phyloP scores from a whole-genome alignment of 2,329 filamentous ascomycete genomes.

The Grosmannia serpens region DNA sequence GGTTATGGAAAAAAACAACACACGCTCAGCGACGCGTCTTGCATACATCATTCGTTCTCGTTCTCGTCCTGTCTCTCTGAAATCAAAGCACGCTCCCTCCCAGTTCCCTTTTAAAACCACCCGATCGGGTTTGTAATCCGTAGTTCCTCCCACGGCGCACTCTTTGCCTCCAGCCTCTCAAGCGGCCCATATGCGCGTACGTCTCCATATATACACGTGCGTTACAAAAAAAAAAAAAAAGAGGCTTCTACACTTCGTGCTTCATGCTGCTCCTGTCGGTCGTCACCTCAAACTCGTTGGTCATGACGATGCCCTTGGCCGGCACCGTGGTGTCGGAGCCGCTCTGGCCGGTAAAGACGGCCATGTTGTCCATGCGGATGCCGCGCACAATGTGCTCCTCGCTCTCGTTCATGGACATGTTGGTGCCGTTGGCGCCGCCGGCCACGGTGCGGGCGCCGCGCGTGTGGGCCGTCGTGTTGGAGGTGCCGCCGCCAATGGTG shows the following conservation, averaged over 20 bases:
- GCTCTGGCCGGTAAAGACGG: conserved; percentile 12
- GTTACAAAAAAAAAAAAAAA: neutral
- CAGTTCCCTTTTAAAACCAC: no score
- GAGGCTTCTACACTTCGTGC: conserved; percentile 31
- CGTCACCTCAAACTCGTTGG: conserved; percentile 26
- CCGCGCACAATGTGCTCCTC: conserved; percentile 31
- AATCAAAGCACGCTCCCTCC: no score
- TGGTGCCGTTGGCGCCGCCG: conserved; percentile 20
- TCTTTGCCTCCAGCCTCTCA: no score
- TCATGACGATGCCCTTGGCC: conserved; percentile 26
- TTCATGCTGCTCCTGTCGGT: conserved; percentile 35
- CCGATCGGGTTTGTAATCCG: no score
- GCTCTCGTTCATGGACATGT: conserved; percentile 18
- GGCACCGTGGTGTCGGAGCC: conserved; percentile 8
- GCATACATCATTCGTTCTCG: neutral
- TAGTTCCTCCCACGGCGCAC: no score
- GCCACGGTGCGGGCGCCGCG: conserved; percentile 25
- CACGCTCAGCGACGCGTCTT: neutral
- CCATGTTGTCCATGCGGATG: conserved; percentile 30
- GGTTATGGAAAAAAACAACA: neutral
- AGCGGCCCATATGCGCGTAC: no score
- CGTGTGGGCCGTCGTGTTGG: conserved; percentile 20
- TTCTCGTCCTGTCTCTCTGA: no score
- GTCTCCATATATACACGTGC: no score
- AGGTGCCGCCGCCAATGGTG: conserved; percentile 27